phyloP scores from a whole-genome alignment of 192 early-diverging fungal species.

The Coemansia sp. region DNA sequence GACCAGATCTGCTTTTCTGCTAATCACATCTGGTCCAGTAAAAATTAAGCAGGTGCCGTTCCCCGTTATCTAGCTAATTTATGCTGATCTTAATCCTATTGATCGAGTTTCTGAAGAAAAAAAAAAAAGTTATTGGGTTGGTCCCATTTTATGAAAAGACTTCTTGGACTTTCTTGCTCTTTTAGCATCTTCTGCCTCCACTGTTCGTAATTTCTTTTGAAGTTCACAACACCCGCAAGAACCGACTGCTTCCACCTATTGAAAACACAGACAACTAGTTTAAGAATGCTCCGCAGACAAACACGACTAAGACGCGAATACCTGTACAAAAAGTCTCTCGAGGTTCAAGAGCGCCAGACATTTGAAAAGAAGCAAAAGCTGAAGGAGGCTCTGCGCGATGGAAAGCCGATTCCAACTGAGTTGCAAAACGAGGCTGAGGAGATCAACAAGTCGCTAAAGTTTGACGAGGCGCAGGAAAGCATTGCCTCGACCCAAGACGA shows the following conservation, averaged over 20 bases:
- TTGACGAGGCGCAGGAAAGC: conserved; percentile 81
- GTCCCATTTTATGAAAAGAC: too few species aligned
- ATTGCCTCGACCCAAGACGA: conserved; percentile 89
- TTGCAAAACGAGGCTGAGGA: conserved; percentile 73
- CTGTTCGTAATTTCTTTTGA: too few species aligned
- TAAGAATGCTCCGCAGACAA: conserved; percentile 66
- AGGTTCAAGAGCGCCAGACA: conserved; percentile 87
- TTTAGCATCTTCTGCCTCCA: too few species aligned
- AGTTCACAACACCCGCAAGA: too few species aligned
- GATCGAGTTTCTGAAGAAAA: background rate
- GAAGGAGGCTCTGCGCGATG: conserved; percentile 88
- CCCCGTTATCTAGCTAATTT: background rate
- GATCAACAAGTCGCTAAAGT: conserved; percentile 77
- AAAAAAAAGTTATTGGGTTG: background rate
- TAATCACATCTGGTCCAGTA: too few species aligned
- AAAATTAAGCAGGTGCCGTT: background rate
- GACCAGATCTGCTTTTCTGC: too few species aligned
- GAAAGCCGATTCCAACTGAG: conserved; percentile 85
- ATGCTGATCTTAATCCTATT: background rate
- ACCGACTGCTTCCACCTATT: too few species aligned
- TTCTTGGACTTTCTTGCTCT: too few species aligned
- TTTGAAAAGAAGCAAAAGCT: conserved; percentile 93
- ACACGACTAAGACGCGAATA: conserved; percentile 91
- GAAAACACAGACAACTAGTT: conserved; percentile 1
- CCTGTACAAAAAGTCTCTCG: conserved; percentile 94